Percentiles rank a stretch among this genome's conserved stretches.
Evolutionary conservation across 352 stramenopile species (phyloP).

Genomic region (Globisporangium cylindrosporum): DNA sequence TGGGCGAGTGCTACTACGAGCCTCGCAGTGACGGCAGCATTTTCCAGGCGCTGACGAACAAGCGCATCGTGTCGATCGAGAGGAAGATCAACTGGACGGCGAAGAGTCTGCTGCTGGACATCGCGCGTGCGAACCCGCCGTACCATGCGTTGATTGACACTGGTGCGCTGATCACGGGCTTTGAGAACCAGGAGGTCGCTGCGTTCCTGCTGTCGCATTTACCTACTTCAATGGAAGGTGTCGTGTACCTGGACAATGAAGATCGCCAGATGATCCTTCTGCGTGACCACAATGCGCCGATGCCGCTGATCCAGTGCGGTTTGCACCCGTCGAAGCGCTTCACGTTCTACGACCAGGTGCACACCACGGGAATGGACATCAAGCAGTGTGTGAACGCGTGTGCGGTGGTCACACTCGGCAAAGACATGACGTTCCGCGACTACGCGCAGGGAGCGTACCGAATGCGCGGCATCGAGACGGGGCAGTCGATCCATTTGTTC

Average conservation of each 20-base stretch:
- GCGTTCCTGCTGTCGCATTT: conserved; percentile 76
- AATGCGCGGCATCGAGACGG: conserved; percentile 89
- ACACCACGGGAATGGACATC: conserved; percentile 93
- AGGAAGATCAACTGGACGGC: conserved; percentile 83
- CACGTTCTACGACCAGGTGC: conserved; percentile 94
- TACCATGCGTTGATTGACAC: conserved; percentile 91
- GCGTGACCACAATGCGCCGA: conserved; percentile 92
- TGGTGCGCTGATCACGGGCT: conserved; percentile 89
- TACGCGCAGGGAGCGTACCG: conserved; percentile 91
- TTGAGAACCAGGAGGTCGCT: conserved; percentile 88
- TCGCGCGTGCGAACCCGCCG: conserved; percentile 61
- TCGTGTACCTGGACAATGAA: conserved; percentile 89
- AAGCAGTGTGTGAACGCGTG: conserved; percentile 88
- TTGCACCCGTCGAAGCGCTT: conserved; percentile 85
- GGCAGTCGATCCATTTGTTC: conserved; percentile 91
- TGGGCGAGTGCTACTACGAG: conserved; percentile 98
- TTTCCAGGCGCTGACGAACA: conserved; percentile 95
- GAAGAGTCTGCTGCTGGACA: conserved; percentile 72
- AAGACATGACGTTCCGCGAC: conserved; percentile 97
- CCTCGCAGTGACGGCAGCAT: conserved; percentile 98
- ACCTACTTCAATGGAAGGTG: conserved; percentile 79
- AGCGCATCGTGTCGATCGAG: conserved; percentile 87
- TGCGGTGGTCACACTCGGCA: conserved; percentile 89
- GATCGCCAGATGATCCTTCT: conserved; percentile 93
- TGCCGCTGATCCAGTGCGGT: conserved; percentile 90